Conservation (phyloP, 106 monocot genomes). For the Allium sativum region DNA sequence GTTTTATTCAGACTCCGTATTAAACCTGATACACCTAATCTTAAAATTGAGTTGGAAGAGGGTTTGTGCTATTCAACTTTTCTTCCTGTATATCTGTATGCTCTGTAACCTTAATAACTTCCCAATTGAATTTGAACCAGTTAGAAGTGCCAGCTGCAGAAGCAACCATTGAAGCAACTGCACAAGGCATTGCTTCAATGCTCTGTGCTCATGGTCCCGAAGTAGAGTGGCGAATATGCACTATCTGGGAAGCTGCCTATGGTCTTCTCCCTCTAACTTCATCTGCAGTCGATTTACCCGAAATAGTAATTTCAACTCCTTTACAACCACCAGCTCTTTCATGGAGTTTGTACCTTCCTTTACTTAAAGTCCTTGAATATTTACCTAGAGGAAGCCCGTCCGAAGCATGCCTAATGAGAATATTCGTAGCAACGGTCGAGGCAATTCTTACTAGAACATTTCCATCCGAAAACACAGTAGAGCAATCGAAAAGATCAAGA, state of each 20-base stretch:
- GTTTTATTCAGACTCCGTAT: too few relatives aligned
- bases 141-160: conserved; percentile 61
- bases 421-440: conserved; percentile 95
- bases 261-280: conserved; percentile 91
- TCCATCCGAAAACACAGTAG: conserved; percentile 44
- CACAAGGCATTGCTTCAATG: conserved; percentile 97
- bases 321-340: conserved; percentile 89
- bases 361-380: conserved; percentile 89
- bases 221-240: conserved; percentile 96
- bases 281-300: conserved; percentile 90
- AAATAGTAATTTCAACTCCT: conserved; percentile 83
- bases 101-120: too few relatives aligned
- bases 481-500: conserved; percentile 45
- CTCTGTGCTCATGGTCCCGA: conserved; percentile 96
- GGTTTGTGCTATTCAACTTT: too few relatives aligned
- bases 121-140: conserved; percentile 18
- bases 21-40: too few relatives aligned
- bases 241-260: conserved; percentile 99
- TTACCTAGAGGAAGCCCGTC: conserved; percentile 94
- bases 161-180: conserved; percentile 85
- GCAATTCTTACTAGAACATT: conserved; percentile 80
- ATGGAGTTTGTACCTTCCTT: conserved; percentile 81
- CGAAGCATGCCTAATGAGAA: conserved; percentile 96
- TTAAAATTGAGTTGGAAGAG: too few relatives aligned
- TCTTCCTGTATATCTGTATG: background rate